Conservation (phyloP, 305 asterid species). For the Salvia sclarea region DNA sequence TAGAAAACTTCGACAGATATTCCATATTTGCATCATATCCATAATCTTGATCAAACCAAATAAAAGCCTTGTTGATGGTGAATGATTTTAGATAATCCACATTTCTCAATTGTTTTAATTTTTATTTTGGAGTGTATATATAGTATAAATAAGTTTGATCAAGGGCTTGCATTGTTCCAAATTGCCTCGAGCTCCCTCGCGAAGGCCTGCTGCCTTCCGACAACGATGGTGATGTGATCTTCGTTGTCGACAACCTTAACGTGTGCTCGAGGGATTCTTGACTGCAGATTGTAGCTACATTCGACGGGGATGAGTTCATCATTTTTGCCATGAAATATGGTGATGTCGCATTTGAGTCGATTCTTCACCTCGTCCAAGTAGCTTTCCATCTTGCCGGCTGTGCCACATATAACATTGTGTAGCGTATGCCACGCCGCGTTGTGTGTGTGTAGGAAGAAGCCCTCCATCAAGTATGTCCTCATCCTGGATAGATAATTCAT, state of each 20-base stretch:
- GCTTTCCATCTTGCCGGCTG: constrained; percentile 75
- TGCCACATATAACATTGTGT: constrained; percentile 93
- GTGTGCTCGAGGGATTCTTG: constrained; percentile 71
- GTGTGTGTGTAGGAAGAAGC: constrained; percentile 91
- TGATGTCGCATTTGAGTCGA: constrained; percentile 57
- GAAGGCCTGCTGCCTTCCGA: constrained; percentile 78
- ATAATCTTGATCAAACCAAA: constrained; percentile 24
- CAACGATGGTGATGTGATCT: constrained; percentile 94
- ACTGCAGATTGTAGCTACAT: constrained; percentile 70
- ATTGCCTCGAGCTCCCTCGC: constrained; percentile 85
- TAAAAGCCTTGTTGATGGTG: not conserved
- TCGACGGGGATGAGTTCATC: constrained; percentile 89
- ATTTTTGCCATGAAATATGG: constrained; percentile 69
- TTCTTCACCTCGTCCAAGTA: constrained; percentile 62
- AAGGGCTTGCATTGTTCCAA: constrained; percentile 57
- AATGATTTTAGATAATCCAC: constrained; percentile 20
- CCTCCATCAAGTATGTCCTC: constrained; percentile 82
- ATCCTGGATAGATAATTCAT: constrained; percentile 42
- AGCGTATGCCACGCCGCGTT: constrained; percentile 98
- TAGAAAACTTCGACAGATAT: constrained; percentile 22
- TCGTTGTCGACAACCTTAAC: constrained; percentile 66
- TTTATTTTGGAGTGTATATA: not conserved
- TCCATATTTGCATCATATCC: constrained; percentile 24
- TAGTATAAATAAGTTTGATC: not conserved
- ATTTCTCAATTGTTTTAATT: not conserved